These are phyloP conservation scores for Colletotrichum tanaceti DNA, from an alignment of 2,329 filamentous ascomycete species.

Conservation along the genomic window DNA sequence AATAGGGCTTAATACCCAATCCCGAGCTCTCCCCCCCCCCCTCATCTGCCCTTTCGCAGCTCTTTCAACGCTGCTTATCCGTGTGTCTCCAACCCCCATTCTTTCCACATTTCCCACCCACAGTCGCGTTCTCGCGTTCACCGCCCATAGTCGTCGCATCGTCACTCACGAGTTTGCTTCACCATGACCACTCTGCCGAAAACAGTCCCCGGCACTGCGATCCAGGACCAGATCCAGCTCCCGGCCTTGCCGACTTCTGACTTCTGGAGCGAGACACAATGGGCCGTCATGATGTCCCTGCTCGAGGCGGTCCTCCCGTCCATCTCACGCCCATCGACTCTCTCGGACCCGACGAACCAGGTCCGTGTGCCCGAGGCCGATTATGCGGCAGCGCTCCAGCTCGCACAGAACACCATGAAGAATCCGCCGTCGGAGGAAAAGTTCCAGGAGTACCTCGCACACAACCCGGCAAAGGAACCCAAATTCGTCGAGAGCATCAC, in stretches of 20 bases:
- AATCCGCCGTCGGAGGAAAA: conserved; percentile 55
- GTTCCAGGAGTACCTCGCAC: conserved; percentile 64
- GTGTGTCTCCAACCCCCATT: neutral
- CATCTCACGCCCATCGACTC: conserved; percentile 58
- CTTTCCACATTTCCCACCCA: neutral
- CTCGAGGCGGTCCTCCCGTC: conserved; percentile 71
- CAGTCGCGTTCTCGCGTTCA: too few species aligned
- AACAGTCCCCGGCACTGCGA: conserved; percentile 10
- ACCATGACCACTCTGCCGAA: conserved; percentile 29
- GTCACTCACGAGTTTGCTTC: neutral
- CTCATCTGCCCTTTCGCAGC: neutral
- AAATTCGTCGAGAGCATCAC: conserved; percentile 64
- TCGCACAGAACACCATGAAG: conserved; percentile 51
- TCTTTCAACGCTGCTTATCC: neutral
- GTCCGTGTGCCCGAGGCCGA: conserved; percentile 61
- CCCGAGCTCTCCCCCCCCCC: conserved; percentile 25
- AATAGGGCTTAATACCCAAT: conserved; percentile 29
- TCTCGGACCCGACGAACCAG: conserved; percentile 54
- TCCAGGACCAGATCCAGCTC: conserved; percentile 24
- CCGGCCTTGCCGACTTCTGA: conserved; percentile 43
- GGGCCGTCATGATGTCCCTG: conserved; percentile 65
- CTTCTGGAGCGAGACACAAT: conserved; percentile 62
- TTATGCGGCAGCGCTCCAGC: conserved; percentile 59
- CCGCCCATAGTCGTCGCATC: neutral
- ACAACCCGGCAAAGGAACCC: conserved; percentile 63